Conservation (phyloP, 1,139 yeast genomes). For the Suhomyces bokatorum region DNA sequence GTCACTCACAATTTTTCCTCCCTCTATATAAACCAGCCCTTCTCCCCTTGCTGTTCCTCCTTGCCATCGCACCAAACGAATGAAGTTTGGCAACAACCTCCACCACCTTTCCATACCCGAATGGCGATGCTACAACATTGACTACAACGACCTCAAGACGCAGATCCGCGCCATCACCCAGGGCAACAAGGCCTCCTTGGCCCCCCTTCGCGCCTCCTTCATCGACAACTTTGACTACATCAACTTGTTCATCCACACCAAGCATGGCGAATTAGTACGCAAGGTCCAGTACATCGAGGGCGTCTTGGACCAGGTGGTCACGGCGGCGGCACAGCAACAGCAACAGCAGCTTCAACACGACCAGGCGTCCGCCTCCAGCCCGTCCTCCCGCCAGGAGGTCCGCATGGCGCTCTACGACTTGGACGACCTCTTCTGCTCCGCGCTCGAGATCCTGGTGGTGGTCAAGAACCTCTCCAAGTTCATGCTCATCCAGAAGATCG, state of each 20-base stretch:
- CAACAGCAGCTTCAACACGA: conserved; percentile 13
- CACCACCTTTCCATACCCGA: conserved; percentile 77
- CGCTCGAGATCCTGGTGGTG: conserved; percentile 54
- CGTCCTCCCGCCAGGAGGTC: conserved; percentile 7
- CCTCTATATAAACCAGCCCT: conserved; percentile 1
- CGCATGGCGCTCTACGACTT: conserved; percentile 5
- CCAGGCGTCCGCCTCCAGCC: conserved; percentile 23
- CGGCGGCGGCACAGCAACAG: background rate
- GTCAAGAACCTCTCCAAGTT: conserved; percentile 73
- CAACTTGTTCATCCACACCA: conserved; percentile 63
- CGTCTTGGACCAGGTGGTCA: conserved; percentile 2
- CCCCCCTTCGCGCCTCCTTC: conserved; percentile 33
- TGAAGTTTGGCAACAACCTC: conserved; percentile 87
- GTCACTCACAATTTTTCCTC: background rate
- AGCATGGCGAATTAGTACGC: conserved; percentile 58
- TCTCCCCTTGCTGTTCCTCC: background rate
- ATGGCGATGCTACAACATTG: conserved; percentile 82
- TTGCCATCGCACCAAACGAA: conserved; percentile 23
- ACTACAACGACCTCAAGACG: conserved; percentile 73
- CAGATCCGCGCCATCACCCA: conserved; percentile 54
- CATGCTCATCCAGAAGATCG: conserved; percentile 77
- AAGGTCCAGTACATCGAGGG: conserved; percentile 27
- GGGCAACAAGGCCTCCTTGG: conserved; percentile 18
- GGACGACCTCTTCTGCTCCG: conserved; percentile 35
- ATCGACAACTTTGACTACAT: conserved; percentile 53